phyloP scores from a whole-genome alignment of 768 basidiomycete genomes.

The Rhodosporidiobolus sp. region DNA sequence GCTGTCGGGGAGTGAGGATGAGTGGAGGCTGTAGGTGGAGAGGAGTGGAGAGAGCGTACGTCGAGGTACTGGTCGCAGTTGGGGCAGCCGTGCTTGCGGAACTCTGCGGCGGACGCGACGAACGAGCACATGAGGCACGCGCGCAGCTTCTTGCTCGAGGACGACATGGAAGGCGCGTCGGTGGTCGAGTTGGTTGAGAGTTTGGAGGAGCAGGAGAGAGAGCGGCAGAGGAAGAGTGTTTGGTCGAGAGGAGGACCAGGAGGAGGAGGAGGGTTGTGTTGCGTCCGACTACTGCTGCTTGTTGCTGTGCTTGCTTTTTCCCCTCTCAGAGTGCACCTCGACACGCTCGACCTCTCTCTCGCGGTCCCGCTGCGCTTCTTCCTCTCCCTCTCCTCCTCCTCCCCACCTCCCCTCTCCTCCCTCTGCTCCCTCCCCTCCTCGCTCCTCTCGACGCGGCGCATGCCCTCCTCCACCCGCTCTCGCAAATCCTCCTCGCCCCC shows the following conservation, averaged over 20 bases:
- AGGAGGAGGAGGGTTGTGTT: neutral
- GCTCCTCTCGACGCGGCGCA: neutral
- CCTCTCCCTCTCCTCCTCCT: neutral
- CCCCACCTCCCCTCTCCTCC: neutral
- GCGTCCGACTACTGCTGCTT: too few relatives aligned
- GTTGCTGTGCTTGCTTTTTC: too few relatives aligned
- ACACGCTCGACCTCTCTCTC: neutral
- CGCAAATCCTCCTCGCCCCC: neutral
- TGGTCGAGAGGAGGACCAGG: neutral
- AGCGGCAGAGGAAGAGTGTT: neutral
- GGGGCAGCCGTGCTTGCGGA: conserved; percentile 81
- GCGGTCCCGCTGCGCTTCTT: too few relatives aligned
- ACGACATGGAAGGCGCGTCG: conserved; percentile 12
- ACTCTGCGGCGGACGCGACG: conserved; percentile 77
- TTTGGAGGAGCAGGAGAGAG: neutral
- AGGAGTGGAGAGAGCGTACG: conserved; percentile 54
- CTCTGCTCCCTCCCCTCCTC: neutral
- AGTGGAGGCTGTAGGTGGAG: neutral
- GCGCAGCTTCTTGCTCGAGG: conserved; percentile 63
- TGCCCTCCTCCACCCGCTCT: neutral
- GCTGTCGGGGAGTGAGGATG: conserved; percentile 53
- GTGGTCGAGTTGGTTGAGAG: neutral
- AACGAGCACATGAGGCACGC: conserved; percentile 93
- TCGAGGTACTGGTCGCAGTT: conserved; percentile 96
- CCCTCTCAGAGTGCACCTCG: neutral